Conservation (phyloP, 306 rosid species). For the Ziziphus jujuba region DNA sequence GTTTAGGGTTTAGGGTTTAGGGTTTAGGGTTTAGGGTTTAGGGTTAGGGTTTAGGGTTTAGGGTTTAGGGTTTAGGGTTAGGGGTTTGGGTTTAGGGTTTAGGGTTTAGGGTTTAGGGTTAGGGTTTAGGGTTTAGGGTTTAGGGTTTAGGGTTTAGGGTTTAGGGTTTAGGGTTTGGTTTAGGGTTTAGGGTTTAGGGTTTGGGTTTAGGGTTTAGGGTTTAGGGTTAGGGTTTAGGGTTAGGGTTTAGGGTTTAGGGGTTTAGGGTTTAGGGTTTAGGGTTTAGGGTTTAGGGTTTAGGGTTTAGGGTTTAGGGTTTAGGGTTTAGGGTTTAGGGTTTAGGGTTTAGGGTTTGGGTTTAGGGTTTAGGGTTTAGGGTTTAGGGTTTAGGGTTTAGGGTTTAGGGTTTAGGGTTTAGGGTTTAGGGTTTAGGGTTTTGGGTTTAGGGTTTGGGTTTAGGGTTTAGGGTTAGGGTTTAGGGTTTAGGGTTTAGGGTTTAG, state of each 20-base stretch:
- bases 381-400: conserved; percentile 4
- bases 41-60: conserved; percentile 9
- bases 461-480: neutral
- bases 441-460: neutral
- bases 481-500: conserved; percentile 5
- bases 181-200: too few relatives aligned
- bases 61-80: conserved; percentile 9
- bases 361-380: conserved; percentile 1
- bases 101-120: conserved; percentile 4
- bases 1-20: conserved; percentile 9
- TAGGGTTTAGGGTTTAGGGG: neutral
- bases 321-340: conserved; percentile 9
- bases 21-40: conserved; percentile 7
- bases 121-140: neutral
- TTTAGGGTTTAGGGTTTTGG: neutral
- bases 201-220: conserved; percentile 4
- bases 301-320: conserved; percentile 9
- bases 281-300: conserved; percentile 8
- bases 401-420: conserved; percentile 5
- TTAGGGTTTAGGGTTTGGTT: neutral
- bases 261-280: neutral
- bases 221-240: conserved; percentile 9
- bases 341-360: conserved; percentile 9
- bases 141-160: conserved; percentile 9
- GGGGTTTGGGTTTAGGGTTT: too few relatives aligned